Evolutionary conservation across 371 early-diverging fungal genomes (phyloP).

Genomic region (Zopfochytrium polystomum): DNA sequence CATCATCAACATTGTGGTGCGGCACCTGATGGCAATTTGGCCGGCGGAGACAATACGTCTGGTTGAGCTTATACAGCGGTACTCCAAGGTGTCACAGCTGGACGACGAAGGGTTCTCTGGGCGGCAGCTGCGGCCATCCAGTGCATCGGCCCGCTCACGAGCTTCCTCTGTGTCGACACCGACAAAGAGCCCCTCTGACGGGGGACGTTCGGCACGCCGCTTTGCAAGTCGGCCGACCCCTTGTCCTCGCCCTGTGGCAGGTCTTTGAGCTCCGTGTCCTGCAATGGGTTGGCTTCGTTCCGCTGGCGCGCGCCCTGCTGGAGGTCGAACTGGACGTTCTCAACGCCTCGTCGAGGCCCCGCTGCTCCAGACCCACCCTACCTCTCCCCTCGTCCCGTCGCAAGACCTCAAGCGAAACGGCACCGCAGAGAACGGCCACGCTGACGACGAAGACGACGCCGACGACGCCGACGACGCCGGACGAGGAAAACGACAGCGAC

Average conservation of each 20-base stretch:
- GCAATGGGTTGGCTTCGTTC: conserved; percentile 46
- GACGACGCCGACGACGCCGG: too few species aligned
- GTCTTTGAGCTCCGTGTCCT: conserved; percentile 50
- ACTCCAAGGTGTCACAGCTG: too few species aligned
- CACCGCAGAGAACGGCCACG: too few species aligned
- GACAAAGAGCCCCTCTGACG: neutral
- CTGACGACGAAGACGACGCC: too few species aligned
- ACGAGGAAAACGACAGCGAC: conserved; percentile 7
- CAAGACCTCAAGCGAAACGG: too few species aligned
- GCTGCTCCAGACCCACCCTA: too few species aligned
- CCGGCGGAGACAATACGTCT: conserved; percentile 42
- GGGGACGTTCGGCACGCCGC: conserved; percentile 7
- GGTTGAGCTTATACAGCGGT: too few species aligned
- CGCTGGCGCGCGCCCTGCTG: conserved; percentile 38
- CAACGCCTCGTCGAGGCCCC: conserved; percentile 27
- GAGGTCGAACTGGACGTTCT: conserved; percentile 46
- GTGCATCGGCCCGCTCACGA: too few species aligned
- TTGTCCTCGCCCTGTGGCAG: conserved; percentile 52
- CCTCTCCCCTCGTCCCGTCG: too few species aligned
- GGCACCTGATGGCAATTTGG: conserved; percentile 35
- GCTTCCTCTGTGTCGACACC: too few species aligned
- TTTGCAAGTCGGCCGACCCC: conserved; percentile 47
- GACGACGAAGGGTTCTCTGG: too few species aligned
- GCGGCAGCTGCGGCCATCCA: too few species aligned
- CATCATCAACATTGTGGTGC: conserved; percentile 44